Evolutionary conservation across 768 basidiomycete species (phyloP), one percentile per base, ranked within the genome.

Genomic region (Amanita phalloides): DNA sequence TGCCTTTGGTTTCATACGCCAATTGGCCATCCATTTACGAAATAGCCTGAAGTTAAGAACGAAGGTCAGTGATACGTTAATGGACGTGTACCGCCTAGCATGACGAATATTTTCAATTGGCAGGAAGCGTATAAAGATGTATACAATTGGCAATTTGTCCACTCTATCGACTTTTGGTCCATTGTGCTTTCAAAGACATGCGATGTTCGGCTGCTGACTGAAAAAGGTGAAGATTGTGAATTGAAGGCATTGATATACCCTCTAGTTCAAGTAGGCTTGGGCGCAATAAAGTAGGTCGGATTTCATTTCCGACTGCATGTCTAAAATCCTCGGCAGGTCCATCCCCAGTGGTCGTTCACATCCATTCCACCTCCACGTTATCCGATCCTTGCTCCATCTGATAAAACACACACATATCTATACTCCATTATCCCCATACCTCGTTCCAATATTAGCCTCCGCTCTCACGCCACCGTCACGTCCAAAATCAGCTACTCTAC

Each of bases 91-190:
- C n/a, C 20, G 13, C 21, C 7, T 8, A 21, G 36, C 21, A n/a
- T 14, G 7, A 6, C 13, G 5, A 13, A 6, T 17, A 25, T 6
- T 39, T 17, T 35, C 17, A 4, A 30, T 13, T 26, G 13, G 20
- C 64, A 91, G 85, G 93, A 98, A 58, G 83, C 90, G 7, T 94
- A 87, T 69, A 86, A 85, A 65, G 84, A 87, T 59, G 95, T 99
- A 20, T 96, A 99, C 69, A 99, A 97, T 68, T 99, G 96, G 96
- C 96, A 97, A 69, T 97, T 86, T 58, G 87, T 85, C 2, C 96
- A 99, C 64, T 90, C 83, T 53, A 72, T 99, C 57, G 96, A 99
- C 71, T 98, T 98, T 61, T 99, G 96, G 96, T 78, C 81, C 37
- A 75, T 90, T 38, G 91, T 97, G 8, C 76, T 99, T 8, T 86